phyloP scores from a whole-genome alignment of 1,139 yeast species.

The Geotrichum phurueaensis region DNA sequence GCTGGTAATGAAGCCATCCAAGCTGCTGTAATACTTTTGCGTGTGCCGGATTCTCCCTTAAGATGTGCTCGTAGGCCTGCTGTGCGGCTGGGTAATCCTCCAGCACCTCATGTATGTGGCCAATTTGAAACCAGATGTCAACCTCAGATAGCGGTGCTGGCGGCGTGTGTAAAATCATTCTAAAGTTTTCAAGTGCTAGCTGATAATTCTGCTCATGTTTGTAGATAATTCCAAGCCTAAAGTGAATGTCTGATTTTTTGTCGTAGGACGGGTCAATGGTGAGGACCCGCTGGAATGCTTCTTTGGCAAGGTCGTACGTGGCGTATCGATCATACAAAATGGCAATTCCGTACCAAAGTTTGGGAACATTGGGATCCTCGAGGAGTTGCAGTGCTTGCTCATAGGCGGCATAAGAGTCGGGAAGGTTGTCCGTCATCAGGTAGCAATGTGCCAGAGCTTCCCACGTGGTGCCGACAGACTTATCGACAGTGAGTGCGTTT shows the following conservation, averaged over 20 bases:
- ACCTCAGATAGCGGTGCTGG: conserved; percentile 95
- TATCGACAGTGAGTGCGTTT: conserved; percentile 72
- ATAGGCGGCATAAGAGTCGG: conserved; percentile 91
- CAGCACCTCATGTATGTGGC: conserved; percentile 89
- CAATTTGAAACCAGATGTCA: conserved; percentile 97
- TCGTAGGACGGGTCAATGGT: conserved; percentile 95
- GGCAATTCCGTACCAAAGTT: conserved; percentile 97
- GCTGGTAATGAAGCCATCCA: conserved; percentile 93
- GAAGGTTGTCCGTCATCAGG: conserved; percentile 91
- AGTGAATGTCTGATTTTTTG: conserved; percentile 91
- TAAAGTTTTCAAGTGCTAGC: conserved; percentile 88
- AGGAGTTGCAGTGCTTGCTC: conserved; percentile 90
- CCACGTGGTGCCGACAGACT: conserved; percentile 95
- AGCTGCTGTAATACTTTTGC: conserved; percentile 93
- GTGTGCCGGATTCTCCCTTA: conserved; percentile 84
- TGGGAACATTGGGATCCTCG: conserved; percentile 91
- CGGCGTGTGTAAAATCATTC: conserved; percentile 82
- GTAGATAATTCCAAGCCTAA: conserved; percentile 90
- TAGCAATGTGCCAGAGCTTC: conserved; percentile 95
- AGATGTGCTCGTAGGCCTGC: conserved; percentile 90
- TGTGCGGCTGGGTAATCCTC: conserved; percentile 87
- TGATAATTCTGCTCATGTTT: conserved; percentile 87
- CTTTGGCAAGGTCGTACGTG: conserved; percentile 95
- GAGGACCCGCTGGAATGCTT: conserved; percentile 90
- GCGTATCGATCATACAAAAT: conserved; percentile 94